Percentiles rank a stretch among this genome's conserved stretches.
phyloP scores from a whole-genome alignment of 352 stramenopile species.

The Phytophthora citricola region DNA sequence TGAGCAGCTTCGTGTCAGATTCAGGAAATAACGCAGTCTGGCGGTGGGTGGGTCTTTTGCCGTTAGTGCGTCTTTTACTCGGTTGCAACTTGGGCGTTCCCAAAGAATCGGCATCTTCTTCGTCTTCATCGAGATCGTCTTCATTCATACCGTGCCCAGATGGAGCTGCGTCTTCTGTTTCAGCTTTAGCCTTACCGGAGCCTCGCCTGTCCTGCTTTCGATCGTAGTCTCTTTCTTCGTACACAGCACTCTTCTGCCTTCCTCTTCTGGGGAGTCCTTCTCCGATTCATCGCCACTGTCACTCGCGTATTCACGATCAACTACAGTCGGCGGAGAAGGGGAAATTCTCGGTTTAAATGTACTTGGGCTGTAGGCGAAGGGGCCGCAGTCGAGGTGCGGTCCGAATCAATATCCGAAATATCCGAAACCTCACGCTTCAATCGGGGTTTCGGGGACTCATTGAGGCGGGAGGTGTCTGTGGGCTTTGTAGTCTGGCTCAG shows the following conservation, averaged over 20 bases:
- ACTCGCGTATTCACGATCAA: conserved; percentile 33
- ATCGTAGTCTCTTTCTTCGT: conserved; percentile 12
- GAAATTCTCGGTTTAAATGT: conserved; percentile 13
- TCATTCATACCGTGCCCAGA: conserved; percentile 1
- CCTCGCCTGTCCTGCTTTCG: conserved; percentile 8
- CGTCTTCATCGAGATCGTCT: conserved; percentile 22
- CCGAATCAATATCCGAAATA: conserved; percentile 43
- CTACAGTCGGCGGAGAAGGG: conserved; percentile 19
- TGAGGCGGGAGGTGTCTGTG: conserved; percentile 19
- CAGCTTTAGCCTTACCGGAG: not conserved
- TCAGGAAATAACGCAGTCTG: conserved; percentile 49
- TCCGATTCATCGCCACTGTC: conserved; percentile 31
- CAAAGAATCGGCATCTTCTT: conserved; percentile 9
- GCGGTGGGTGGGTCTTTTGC: conserved; percentile 58
- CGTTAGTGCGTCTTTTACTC: conserved; percentile 74
- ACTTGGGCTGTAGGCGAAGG: conserved; percentile 25
- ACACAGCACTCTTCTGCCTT: conserved; percentile 11
- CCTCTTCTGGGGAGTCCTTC: conserved; percentile 16
- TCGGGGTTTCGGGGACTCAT: conserved; percentile 24
- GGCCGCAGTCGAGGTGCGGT: conserved; percentile 29
- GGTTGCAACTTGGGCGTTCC: conserved; percentile 18
- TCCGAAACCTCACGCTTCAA: conserved; percentile 49
- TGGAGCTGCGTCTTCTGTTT: too few relatives aligned
- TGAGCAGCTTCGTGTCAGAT: not conserved
- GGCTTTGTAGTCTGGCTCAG: conserved; percentile 45